Percentiles rank a stretch among this genome's conserved stretches.
phyloP scores from a whole-genome alignment of 1,284 basidiomycete genomes.

The Moesziomyces aphidis region DNA sequence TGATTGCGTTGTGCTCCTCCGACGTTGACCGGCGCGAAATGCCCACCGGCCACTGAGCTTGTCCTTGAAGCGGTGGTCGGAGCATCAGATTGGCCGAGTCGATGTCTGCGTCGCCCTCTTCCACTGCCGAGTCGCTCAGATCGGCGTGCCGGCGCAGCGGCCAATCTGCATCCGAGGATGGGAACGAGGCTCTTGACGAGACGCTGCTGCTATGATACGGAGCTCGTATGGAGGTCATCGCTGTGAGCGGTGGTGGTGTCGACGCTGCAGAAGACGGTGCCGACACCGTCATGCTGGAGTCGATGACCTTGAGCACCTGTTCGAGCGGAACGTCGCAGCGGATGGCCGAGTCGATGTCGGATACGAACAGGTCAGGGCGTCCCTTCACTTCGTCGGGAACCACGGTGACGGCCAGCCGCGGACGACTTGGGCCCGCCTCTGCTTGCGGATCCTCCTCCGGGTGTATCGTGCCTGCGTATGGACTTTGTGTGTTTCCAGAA shows the following conservation, averaged over 20 bases:
- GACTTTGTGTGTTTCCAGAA: neutral
- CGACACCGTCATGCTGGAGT: slow-evolving; percentile 16
- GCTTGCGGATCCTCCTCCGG: neutral
- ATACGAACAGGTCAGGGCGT: slow-evolving; percentile 16
- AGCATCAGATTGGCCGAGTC: slow-evolving; percentile 12
- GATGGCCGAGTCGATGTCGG: slow-evolving; percentile 13
- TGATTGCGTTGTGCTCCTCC: slow-evolving; percentile 15
- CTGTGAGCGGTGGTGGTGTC: slow-evolving; percentile 8
- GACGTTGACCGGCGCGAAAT: slow-evolving; percentile 6
- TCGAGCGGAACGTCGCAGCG: slow-evolving; percentile 33
- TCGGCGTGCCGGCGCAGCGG: neutral
- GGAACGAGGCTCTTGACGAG: slow-evolving; percentile 7
- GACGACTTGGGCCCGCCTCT: neutral
- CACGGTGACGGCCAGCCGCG: neutral
- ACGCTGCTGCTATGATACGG: slow-evolving; percentile 5
- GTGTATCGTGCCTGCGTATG: neutral
- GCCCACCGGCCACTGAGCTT: slow-evolving; percentile 4
- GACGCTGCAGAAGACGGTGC: slow-evolving; percentile 20
- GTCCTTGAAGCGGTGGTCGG: slow-evolving; percentile 10
- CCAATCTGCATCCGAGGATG: slow-evolving; percentile 13
- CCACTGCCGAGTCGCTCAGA: neutral
- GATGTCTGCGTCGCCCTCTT: slow-evolving; percentile 2
- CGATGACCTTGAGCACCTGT: slow-evolving; percentile 15
- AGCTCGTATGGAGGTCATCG: neutral
- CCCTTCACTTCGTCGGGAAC: slow-evolving; percentile 19